Evolutionary conservation across 495 filamentous ascomycete genomes (phyloP).

Genomic region (Penicillium cataractarum): DNA sequence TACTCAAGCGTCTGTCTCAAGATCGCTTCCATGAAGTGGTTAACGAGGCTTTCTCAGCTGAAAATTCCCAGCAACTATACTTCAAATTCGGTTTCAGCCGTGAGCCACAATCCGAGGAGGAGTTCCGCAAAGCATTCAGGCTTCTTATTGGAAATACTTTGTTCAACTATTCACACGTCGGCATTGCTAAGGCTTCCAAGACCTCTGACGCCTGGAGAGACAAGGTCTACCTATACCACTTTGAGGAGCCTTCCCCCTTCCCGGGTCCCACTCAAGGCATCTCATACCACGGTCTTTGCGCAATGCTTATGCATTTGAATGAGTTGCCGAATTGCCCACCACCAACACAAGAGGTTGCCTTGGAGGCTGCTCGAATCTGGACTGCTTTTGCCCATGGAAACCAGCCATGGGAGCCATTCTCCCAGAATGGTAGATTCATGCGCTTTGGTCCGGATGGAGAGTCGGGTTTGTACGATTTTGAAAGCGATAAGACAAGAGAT

Average conservation of each 20-base stretch:
- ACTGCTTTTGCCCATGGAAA: slow-evolving; percentile 15
- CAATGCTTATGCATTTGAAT: slow-evolving; percentile 14
- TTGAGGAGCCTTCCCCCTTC: slow-evolving; percentile 15
- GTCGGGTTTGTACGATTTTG: slow-evolving; percentile 5
- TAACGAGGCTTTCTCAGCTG: background rate
- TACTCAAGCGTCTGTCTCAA: slow-evolving; percentile 4
- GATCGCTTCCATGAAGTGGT: slow-evolving; percentile 1
- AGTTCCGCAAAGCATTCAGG: slow-evolving; percentile 12
- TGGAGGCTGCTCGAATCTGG: slow-evolving; percentile 13
- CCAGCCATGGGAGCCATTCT: slow-evolving; percentile 15
- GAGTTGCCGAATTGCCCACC: slow-evolving; percentile 6
- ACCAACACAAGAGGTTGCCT: background rate
- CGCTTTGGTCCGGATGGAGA: slow-evolving; percentile 15
- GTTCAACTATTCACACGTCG: slow-evolving; percentile 13
- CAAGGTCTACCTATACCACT: slow-evolving; percentile 15
- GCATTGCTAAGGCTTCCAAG: slow-evolving; percentile 5
- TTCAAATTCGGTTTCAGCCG: slow-evolving; percentile 6
- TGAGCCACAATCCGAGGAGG: slow-evolving; percentile 3
- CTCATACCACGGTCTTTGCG: slow-evolving; percentile 17
- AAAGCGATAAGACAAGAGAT: slow-evolving; percentile 4
- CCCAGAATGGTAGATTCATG: slow-evolving; percentile 8
- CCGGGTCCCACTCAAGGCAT: slow-evolving; percentile 11
- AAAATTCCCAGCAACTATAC: background rate
- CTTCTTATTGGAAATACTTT: slow-evolving; percentile 8
- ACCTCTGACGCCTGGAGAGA: slow-evolving; percentile 4